Percentiles rank a stretch among this genome's conserved stretches.
Evolutionary conservation across 805 yeast species (phyloP).

Genomic region (Deakozyma indianensis): DNA sequence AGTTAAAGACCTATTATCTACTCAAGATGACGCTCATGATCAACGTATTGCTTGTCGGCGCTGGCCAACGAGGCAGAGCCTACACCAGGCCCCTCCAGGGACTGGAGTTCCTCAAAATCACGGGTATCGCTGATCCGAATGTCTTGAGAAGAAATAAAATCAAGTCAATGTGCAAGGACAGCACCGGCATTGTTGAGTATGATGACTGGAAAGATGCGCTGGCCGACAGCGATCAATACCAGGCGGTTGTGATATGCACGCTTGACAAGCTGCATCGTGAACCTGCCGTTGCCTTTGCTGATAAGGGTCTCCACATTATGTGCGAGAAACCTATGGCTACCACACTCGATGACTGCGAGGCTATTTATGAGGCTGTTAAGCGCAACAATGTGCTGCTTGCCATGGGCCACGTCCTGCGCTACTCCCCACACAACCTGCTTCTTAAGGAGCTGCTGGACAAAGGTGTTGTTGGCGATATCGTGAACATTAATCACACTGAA

Average conservation of each 20-base stretch:
- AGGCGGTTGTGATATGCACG: constrained; percentile 13
- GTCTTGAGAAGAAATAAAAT: constrained; percentile 7
- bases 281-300: constrained; percentile 15
- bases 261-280: constrained; percentile 15
- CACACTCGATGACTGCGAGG: constrained; percentile 12
- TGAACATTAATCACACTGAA: constrained; percentile 16
- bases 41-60: constrained; percentile 9
- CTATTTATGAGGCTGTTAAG: constrained; percentile 11
- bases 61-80: constrained; percentile 11
- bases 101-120: constrained; percentile 8
- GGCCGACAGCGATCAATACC: constrained; percentile 8
- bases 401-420: constrained; percentile 15
- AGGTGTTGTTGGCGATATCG: constrained; percentile 12
- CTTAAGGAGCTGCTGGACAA: constrained; percentile 12
- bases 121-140: constrained; percentile 11
- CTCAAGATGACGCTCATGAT: constrained; percentile 1
- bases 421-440: constrained; percentile 14
- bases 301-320: constrained; percentile 12
- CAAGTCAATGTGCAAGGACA: constrained; percentile 1
- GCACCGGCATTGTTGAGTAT: constrained; percentile 6
- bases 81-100: constrained; percentile 9
- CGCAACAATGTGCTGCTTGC: constrained; percentile 13
- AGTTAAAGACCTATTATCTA: too few species aligned
- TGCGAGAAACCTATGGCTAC: constrained; percentile 17
- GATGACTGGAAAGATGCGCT: constrained; percentile 12